Percentiles rank a stretch among this genome's conserved stretches.
Evolutionary conservation across 371 early-diverging fungal species (phyloP).

Genomic region (Entomophthora muscae): DNA sequence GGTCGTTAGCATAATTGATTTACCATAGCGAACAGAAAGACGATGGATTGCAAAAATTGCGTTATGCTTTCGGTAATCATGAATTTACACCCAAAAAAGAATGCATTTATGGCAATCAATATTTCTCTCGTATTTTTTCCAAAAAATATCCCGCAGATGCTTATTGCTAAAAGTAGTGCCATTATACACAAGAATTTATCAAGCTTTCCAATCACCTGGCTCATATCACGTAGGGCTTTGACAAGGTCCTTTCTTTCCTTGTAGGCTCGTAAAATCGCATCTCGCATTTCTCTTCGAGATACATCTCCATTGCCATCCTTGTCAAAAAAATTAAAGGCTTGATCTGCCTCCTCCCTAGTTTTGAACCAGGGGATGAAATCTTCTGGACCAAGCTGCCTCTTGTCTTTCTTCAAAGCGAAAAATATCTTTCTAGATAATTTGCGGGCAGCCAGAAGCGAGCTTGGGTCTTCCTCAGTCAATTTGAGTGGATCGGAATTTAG

Average conservation of each 20-base stretch:
- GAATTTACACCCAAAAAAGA: slow-evolving; percentile 37
- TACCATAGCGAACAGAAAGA: slow-evolving; percentile 30
- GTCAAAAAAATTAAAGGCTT: slow-evolving; percentile 49
- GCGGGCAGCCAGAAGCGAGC: slow-evolving; percentile 10
- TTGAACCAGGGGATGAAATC: slow-evolving; percentile 36
- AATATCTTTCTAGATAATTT: slow-evolving; percentile 9
- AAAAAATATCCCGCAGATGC: slow-evolving; percentile 1
- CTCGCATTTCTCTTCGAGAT: slow-evolving; percentile 34
- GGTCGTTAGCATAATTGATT: background rate
- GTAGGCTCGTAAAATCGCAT: slow-evolving; percentile 37
- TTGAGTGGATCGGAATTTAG: background rate
- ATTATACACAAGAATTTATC: slow-evolving; percentile 31
- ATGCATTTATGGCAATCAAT: slow-evolving; percentile 19
- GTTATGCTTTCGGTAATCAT: slow-evolving; percentile 40
- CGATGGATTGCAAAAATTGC: slow-evolving; percentile 34
- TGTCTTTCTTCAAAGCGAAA: background rate
- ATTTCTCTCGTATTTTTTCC: background rate
- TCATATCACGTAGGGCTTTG: slow-evolving; percentile 33
- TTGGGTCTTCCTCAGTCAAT: slow-evolving; percentile 7
- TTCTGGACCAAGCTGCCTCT: slow-evolving; percentile 16
- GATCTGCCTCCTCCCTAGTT: slow-evolving; percentile 26
- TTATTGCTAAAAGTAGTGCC: slow-evolving; percentile 5
- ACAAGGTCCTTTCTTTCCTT: slow-evolving; percentile 42
- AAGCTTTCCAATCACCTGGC: slow-evolving; percentile 48
- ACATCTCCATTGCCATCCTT: slow-evolving; percentile 49